Base-by-base conservation (phyloP, 2,329 filamentous ascomycete species). In the Dryadomyces quercivorus region DNA sequence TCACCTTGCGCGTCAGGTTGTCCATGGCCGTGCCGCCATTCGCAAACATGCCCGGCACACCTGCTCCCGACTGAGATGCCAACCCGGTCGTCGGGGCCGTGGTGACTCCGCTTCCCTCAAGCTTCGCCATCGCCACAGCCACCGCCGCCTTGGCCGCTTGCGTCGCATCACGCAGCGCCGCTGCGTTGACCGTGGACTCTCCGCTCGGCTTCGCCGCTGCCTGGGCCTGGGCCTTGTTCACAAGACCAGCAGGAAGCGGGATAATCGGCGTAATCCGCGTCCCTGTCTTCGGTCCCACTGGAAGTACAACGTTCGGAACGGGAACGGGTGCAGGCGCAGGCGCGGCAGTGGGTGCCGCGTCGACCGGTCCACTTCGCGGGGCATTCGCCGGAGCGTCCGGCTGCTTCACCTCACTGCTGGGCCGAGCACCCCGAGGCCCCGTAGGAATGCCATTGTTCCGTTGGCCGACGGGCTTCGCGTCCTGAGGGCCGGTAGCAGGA, bases 81-180 rank as follows among this genome's bases (percentile, higher is more conserved):
- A 21, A 61, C 60, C 13, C 63, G 62, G 34, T 16, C 10, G 45
- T 31, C n/a, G n/a, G 9, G 12, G 22, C 38, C 36, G 43, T 43
- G 7, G 34, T 42, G 22, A 68, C 68, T 5, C 69, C 69, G 5
- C 69, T 69, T 36, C 64, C 61, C 52, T 72, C 68, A 3, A 91
- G 75, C 63, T 87, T 85, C 1, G 86, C 84, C 84, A 90, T 89
- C 2, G 87, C 87, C 44, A 85, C 80, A 52, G 86, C 85, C n/a
- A 89, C 86, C 9, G 86, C 86, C 34, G 85, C 86, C 61, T 82
- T 84, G 1, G 86, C 86, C 43, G 84, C 81, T 64, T 85, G 81
- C 0, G 86, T 90, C 1, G 86, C 85, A 68, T 86, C 84, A 58
- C 80, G 76, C 10, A 84, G 71, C 48, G 71, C 66, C 9, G 71